A percentile compares a stretch with the other conserved stretches of the same genome.
These are phyloP conservation scores for Xylaria multiplex DNA, from an alignment of 2,329 filamentous ascomycete genomes.

Conservation along the genomic window DNA sequence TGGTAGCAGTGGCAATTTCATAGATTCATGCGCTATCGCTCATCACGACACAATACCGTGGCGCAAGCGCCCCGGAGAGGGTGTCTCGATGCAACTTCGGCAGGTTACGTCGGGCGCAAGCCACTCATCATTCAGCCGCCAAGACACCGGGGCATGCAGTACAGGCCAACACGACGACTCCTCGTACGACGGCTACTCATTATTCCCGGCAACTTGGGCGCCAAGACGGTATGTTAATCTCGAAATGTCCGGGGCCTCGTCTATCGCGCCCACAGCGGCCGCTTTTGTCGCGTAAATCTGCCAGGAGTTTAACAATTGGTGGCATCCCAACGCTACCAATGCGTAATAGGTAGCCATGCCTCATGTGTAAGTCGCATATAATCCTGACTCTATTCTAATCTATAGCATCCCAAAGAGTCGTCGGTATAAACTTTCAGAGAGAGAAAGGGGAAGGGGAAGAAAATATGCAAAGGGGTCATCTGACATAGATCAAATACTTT, in stretches of 20 bases:
- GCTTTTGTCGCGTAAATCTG: background rate
- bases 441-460: no score
- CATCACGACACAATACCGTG: conserved; percentile 3
- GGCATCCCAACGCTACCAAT: background rate
- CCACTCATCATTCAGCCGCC: conserved; percentile 18
- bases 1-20: conserved; percentile 27
- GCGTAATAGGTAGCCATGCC: background rate
- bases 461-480: no score
- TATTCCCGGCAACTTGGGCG: conserved; percentile 9
- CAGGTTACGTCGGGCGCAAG: conserved; percentile 23
- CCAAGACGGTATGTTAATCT: conserved; percentile 6
- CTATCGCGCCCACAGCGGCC: background rate
- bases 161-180: background rate
- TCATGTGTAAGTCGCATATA: background rate
- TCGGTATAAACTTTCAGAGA: no score
- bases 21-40: conserved; percentile 26
- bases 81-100: conserved; percentile 29
- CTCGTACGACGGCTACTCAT: conserved; percentile 1
- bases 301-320: background rate
- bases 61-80: conserved; percentile 19
- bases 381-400: no score
- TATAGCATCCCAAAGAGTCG: no score
- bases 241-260: background rate
- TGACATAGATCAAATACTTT: background rate
- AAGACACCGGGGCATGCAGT: conserved; percentile 13